A percentile compares a stretch with the other conserved stretches of the same genome.
Evolutionary conservation across 2,329 filamentous ascomycete genomes (phyloP).

Genomic region (Sporothrix globosa): DNA sequence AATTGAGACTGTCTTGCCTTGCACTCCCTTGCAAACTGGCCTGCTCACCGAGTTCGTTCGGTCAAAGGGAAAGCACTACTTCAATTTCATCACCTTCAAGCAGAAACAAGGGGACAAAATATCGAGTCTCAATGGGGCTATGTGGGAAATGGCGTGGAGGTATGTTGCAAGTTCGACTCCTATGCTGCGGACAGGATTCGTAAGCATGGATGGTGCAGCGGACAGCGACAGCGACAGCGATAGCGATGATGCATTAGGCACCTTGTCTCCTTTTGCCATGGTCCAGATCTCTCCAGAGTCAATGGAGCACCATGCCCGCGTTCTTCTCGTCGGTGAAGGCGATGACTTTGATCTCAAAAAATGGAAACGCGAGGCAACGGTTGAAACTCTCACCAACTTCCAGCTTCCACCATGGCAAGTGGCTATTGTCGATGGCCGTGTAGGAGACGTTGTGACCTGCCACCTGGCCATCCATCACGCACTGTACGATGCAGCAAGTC

Average conservation of each 20-base stretch:
- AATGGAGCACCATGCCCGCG: not conserved
- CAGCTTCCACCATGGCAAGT: constrained; percentile 67
- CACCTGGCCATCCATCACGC: constrained; percentile 71
- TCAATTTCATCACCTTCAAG: constrained; percentile 69
- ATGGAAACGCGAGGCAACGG: constrained; percentile 46
- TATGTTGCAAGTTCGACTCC: constrained; percentile 59
- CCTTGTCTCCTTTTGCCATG: constrained; percentile 68
- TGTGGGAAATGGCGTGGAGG: constrained; percentile 63
- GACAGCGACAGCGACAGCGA: constrained; percentile 71
- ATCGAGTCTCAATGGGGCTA: constrained; percentile 39
- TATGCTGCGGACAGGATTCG: constrained; percentile 78
- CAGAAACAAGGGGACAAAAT: constrained; percentile 47
- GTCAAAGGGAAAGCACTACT: constrained; percentile 69
- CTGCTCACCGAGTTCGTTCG: constrained; percentile 76
- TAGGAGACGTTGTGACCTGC: constrained; percentile 40
- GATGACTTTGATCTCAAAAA: constrained; percentile 41
- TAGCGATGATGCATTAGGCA: constrained; percentile 53
- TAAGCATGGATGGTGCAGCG: constrained; percentile 62
- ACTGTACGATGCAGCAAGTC: constrained; percentile 79
- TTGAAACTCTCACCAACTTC: constrained; percentile 49
- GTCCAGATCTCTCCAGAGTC: constrained; percentile 55
- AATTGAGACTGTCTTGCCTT: constrained; percentile 69
- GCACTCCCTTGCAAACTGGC: constrained; percentile 76
- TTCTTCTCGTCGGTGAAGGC: constrained; percentile 10
- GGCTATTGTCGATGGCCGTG: constrained; percentile 47